Conservation (phyloP, 306 rosid species). For the Lithocarpus polystachyus region DNA sequence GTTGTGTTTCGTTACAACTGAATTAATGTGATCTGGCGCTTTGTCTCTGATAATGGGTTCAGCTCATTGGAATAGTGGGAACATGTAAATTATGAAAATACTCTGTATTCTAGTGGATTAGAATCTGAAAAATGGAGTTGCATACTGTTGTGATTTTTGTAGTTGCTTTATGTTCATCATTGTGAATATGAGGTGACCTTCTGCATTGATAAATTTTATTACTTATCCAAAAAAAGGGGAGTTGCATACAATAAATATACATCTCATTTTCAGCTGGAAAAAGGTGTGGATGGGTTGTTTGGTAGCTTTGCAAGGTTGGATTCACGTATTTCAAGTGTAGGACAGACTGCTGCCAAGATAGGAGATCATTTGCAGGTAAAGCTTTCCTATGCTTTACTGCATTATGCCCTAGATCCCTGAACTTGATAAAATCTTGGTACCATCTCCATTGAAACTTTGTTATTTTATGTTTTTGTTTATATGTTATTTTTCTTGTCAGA, state of each 20-base stretch:
- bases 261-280: conserved; percentile 69
- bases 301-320: conserved; percentile 96
- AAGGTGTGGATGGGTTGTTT: conserved; percentile 98
- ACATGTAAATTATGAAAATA: too few species aligned
- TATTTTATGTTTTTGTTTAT: conserved; percentile 30
- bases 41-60: too few species aligned
- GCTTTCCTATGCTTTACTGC: conserved; percentile 25
- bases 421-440: conserved; percentile 7
- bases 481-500: conserved; percentile 54
- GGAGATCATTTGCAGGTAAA: conserved; percentile 99
- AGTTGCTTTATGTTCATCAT: too few species aligned
- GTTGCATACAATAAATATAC: neutral
- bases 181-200: too few species aligned
- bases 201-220: too few species aligned
- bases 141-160: too few species aligned
- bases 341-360: conserved; percentile 98
- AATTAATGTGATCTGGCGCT: too few species aligned
- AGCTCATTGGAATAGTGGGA: too few species aligned
- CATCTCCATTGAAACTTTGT: conserved; percentile 15
- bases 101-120: neutral
- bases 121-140: conserved; percentile 18
- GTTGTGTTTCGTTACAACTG: neutral
- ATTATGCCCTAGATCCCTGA: conserved; percentile 18
- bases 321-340: conserved; percentile 98
- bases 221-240: neutral